Evolutionary conservation across 2,329 filamentous ascomycete species (phyloP), one percentile per base, ranked within the genome.

Genomic region (Monosporascus sp.): DNA sequence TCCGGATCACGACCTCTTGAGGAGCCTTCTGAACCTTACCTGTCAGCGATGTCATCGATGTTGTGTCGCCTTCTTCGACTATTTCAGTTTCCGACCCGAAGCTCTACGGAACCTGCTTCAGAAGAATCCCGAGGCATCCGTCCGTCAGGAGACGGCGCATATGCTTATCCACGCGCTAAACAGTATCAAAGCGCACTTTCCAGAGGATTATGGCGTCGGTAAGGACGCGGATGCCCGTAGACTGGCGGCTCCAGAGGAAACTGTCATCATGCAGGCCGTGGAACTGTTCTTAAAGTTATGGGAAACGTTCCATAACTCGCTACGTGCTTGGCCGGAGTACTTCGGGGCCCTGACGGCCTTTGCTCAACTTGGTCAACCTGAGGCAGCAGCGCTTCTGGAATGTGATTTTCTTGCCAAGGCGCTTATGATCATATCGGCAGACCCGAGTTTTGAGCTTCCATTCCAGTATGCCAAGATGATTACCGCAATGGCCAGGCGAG

Each of bases 321-420:
- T 83, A 27, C 81, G 85, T 53, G 80, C 87, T 3, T 94, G 89
- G 89, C 81, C 85, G 43, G 88, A 93, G 62, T 86, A 87, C 54
- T 93, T 93, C 65, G 79, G 80, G 14, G 78, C 88, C n/a, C 74
- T 92, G 56, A 65, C 80, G n/a, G 74, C 74, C n/a, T 86, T 92
- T 64, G 82, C 84, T 16, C 75, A 73, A 46, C 69, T 89, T 52
- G 87, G 87, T 1, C 69, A 74, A 3, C 67, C 75, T 5, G 85
- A 90, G 65, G 75, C 80, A 20, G 73, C 74, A 2, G 65, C 79
- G 6, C 73, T 91, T 24, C 73, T 92, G 24, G 78, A 83, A 11
- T 73, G 78, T 35, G 78, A 81, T 24, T 88, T 84, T 60, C 72
- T 92, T 20, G 65, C 73, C 41, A 83, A 76, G 57, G 75, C 82